phyloP scores from a whole-genome alignment of 2,329 filamentous ascomycete species.

The Metarhizium anisopliae region DNA sequence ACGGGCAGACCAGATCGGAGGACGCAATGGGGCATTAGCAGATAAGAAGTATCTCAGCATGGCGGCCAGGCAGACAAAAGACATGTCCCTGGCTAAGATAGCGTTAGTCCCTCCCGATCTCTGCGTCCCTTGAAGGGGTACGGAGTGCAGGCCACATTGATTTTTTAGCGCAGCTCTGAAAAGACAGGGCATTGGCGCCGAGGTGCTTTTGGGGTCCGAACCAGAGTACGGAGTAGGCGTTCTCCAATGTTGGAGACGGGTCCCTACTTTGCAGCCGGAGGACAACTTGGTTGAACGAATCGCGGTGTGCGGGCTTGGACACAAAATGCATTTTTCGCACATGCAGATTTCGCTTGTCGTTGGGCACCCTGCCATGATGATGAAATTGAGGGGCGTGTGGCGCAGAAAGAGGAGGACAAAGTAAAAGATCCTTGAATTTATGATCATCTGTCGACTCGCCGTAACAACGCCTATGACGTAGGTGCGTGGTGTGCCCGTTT shows the following conservation, averaged over 20 bases:
- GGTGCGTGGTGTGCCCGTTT: too few relatives aligned
- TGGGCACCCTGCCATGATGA: not conserved
- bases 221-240: too few relatives aligned
- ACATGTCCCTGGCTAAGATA: not conserved
- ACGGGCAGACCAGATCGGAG: not conserved
- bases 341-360: too few relatives aligned
- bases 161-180: not conserved
- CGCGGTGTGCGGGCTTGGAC: too few relatives aligned
- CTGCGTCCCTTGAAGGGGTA: not conserved
- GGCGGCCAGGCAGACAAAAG: not conserved
- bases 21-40: not conserved
- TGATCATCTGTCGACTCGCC: not conserved
- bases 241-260: too few relatives aligned
- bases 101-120: constrained; percentile 1
- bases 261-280: too few relatives aligned
- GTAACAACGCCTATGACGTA: not conserved
- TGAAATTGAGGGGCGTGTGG: not conserved
- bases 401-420: not conserved
- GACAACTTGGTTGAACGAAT: too few relatives aligned
- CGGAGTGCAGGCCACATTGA: not conserved
- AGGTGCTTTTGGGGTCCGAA: too few relatives aligned
- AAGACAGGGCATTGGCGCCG: not conserved
- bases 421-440: too few relatives aligned
- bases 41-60: not conserved
- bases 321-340: too few relatives aligned